Conservation (phyloP, 2,329 filamentous ascomycete genomes). For the Arthrinium phaeospermum region DNA sequence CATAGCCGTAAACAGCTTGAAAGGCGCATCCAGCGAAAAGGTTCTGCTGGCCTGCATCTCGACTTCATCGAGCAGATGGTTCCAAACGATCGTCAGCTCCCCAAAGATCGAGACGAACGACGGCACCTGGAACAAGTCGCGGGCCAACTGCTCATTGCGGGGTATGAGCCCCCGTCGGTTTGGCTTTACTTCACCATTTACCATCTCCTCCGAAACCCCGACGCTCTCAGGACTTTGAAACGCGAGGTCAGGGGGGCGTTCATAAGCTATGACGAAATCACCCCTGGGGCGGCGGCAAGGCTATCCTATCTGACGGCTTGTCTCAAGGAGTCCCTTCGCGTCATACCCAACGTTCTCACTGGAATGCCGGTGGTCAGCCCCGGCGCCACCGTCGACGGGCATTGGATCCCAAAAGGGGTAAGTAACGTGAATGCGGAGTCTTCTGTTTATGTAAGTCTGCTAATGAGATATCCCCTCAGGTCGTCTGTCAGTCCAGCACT, state of each 20-base stretch:
- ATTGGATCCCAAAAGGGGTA: slow-evolving; percentile 32
- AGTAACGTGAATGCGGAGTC: slow-evolving; percentile 6
- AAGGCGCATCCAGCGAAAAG: slow-evolving; percentile 23
- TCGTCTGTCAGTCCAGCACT: background rate
- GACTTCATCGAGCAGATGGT: slow-evolving; percentile 29
- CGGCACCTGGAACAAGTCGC: slow-evolving; percentile 20
- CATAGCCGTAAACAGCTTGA: slow-evolving; percentile 25
- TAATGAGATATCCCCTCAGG: background rate
- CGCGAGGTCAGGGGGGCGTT: background rate
- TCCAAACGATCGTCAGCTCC: slow-evolving; percentile 23
- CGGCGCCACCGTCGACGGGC: slow-evolving; percentile 32
- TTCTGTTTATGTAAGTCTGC: background rate
- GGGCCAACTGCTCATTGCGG: slow-evolving; percentile 30
- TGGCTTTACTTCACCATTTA: slow-evolving; percentile 29
- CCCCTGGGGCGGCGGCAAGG: background rate
- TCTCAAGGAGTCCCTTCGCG: slow-evolving; percentile 35
- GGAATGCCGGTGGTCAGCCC: slow-evolving; percentile 33
- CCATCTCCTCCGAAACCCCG: background rate
- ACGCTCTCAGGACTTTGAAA: background rate
- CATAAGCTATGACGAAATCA: background rate
- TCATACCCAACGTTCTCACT: slow-evolving; percentile 24
- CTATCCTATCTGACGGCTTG: slow-evolving; percentile 41
- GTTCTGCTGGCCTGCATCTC: slow-evolving; percentile 22
- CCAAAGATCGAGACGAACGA: slow-evolving; percentile 22
- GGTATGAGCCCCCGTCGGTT: slow-evolving; percentile 28